Evolutionary conservation across 73 alveolate genomes (phyloP).

Genomic region (Blepharisma stoltei): DNA sequence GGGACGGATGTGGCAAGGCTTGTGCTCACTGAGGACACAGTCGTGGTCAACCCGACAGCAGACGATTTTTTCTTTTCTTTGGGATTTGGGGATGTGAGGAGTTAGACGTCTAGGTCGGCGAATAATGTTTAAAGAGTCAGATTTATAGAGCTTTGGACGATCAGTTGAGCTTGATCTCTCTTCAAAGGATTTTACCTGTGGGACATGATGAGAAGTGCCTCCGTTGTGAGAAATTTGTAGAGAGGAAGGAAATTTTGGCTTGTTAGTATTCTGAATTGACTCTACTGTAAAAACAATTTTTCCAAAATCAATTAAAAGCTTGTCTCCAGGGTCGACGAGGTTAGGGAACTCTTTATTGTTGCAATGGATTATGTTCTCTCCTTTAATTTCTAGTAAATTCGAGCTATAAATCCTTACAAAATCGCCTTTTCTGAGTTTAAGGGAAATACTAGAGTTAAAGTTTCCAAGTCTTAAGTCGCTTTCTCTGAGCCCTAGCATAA

Average conservation of each 20-base stretch:
- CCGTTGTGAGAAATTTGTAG: background rate
- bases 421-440: slow-evolving; percentile 12
- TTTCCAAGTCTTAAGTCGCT: slow-evolving; percentile 20
- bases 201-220: background rate
- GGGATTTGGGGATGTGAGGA: slow-evolving; percentile 9
- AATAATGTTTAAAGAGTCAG: background rate
- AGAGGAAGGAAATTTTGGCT: background rate
- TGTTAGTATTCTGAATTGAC: background rate
- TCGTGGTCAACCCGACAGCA: slow-evolving; percentile 53
- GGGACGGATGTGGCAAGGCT: slow-evolving; percentile 45
- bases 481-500: slow-evolving; percentile 23
- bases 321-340: slow-evolving; percentile 11
- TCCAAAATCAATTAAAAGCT: slow-evolving; percentile 26
- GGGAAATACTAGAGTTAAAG: background rate
- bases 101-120: background rate
- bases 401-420: slow-evolving; percentile 9
- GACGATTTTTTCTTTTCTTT: slow-evolving; percentile 37
- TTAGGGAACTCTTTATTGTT: slow-evolving; percentile 16
- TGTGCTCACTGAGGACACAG: slow-evolving; percentile 45
- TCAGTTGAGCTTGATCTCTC: background rate
- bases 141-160: background rate
- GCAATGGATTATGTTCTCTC: background rate
- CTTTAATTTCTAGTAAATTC: background rate
- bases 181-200: background rate
- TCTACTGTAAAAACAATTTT: slow-evolving; percentile 1